These are phyloP conservation scores for Syncephalastrum monosporum DNA, from an alignment of 371 early-diverging fungal species.

Conservation along the genomic window DNA sequence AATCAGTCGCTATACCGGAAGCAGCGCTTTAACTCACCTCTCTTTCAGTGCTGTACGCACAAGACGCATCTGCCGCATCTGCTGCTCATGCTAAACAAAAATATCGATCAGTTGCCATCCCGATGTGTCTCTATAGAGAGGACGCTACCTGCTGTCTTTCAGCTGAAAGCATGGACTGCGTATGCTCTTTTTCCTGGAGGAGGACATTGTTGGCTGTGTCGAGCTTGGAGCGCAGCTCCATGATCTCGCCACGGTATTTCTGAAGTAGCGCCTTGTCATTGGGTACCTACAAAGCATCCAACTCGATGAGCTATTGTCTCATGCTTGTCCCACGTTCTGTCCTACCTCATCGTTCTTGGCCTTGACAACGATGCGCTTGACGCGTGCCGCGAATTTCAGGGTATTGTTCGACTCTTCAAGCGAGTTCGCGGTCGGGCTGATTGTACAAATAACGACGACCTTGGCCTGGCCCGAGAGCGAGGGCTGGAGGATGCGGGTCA, in stretches of 20 bases:
- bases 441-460: constrained; percentile 79
- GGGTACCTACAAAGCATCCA: constrained; percentile 36
- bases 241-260: constrained; percentile 81
- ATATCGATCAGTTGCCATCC: neutral
- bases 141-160: constrained; percentile 35
- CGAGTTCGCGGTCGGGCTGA: constrained; percentile 61
- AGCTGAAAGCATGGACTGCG: constrained; percentile 25
- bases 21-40: constrained; percentile 49
- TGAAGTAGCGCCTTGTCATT: constrained; percentile 87
- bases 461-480: constrained; percentile 80
- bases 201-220: constrained; percentile 45
- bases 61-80: constrained; percentile 69
- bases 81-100: constrained; percentile 67
- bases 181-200: constrained; percentile 45
- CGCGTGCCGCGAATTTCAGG: constrained; percentile 83
- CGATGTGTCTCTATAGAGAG: neutral
- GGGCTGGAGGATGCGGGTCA: constrained; percentile 84
- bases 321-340: too few relatives aligned
- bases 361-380: constrained; percentile 60
- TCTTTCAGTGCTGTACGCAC: constrained; percentile 79
- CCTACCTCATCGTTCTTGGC: constrained; percentile 18
- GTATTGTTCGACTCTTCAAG: constrained; percentile 82
- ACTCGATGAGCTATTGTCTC: too few relatives aligned
- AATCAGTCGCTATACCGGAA: neutral
- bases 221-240: constrained; percentile 79